Evolutionary conservation across 768 basidiomycete genomes (phyloP).

Genomic region (Pleurotus ostreatus): DNA sequence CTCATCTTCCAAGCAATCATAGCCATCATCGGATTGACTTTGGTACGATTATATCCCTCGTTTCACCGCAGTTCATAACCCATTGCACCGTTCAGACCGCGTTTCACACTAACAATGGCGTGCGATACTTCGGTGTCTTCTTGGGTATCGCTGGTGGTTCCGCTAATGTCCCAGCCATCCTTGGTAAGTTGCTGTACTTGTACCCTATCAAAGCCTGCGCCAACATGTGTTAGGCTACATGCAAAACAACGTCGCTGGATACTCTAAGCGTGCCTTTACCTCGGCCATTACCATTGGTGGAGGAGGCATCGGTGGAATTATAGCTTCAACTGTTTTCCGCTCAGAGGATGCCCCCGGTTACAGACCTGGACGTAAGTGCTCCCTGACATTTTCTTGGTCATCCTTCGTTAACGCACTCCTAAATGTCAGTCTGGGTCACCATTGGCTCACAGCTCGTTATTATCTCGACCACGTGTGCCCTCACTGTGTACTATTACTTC

Average conservation of each 20-base stretch:
- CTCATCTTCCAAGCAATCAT: slow-evolving; percentile 28
- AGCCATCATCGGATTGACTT: slow-evolving; percentile 29
- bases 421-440: slow-evolving; percentile 29
- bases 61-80: not conserved
- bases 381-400: not conserved
- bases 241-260: slow-evolving; percentile 29
- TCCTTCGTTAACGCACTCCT: slow-evolving; percentile 12
- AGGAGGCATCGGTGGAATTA: slow-evolving; percentile 35
- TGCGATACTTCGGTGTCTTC: slow-evolving; percentile 21
- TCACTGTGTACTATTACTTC: slow-evolving; percentile 22
- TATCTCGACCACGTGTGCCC: slow-evolving; percentile 24
- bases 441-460: slow-evolving; percentile 32
- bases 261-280: slow-evolving; percentile 35
- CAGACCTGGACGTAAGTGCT: not conserved
- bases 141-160: slow-evolving; percentile 30
- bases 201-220: slow-evolving; percentile 1
- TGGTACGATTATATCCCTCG: not conserved
- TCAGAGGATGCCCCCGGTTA: slow-evolving; percentile 30
- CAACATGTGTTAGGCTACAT: not conserved
- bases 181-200: slow-evolving; percentile 34
- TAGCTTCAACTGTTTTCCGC: slow-evolving; percentile 33
- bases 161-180: slow-evolving; percentile 29
- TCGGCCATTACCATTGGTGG: slow-evolving; percentile 31
- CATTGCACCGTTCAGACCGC: not conserved
- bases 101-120: slow-evolving; percentile 4